These are phyloP conservation scores for Mallotus nudiflorus DNA, from an alignment of 345 rosid species.

Conservation along the genomic window DNA sequence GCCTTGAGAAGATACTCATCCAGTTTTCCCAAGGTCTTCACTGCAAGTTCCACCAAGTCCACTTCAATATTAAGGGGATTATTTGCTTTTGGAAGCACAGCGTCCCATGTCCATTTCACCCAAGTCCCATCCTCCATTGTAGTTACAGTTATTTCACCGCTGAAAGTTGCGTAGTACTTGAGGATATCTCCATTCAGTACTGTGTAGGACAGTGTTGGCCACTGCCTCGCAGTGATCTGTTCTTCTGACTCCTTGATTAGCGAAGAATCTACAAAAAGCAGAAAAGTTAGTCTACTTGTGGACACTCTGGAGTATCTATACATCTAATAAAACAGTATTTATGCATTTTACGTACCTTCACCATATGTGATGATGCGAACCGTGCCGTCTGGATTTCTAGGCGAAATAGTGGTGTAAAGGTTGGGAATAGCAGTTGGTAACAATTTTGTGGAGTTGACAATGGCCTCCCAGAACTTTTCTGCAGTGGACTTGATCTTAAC, in stretches of 20 bases:
- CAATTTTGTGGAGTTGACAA: background rate
- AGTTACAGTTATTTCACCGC: background rate
- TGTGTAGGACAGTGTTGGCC: background rate
- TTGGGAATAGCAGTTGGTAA: background rate
- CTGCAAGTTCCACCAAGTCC: constrained; percentile 5
- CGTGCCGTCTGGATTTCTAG: background rate
- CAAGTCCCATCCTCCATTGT: background rate
- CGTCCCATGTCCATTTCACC: constrained; percentile 10
- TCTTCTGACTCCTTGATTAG: background rate
- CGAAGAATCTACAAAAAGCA: background rate
- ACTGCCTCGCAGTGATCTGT: background rate
- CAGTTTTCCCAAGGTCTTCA: constrained; percentile 6
- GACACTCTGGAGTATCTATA: too few relatives aligned
- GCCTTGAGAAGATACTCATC: constrained; percentile 10
- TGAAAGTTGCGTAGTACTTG: background rate
- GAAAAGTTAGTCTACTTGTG: background rate
- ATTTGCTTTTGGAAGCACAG: background rate
- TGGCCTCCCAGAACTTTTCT: constrained; percentile 2
- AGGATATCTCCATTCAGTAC: constrained; percentile 4
- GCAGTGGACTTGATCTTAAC: background rate
- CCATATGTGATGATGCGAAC: background rate
- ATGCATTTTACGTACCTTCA: too few relatives aligned
- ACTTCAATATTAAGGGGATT: constrained; percentile 7
- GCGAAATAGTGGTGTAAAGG: background rate
- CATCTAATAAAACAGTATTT: too few relatives aligned